Percentiles rank a stretch among this genome's conserved stretches.
Evolutionary conservation across 1,284 basidiomycete species (phyloP).

Genomic region (Trichosporon sp.): DNA sequence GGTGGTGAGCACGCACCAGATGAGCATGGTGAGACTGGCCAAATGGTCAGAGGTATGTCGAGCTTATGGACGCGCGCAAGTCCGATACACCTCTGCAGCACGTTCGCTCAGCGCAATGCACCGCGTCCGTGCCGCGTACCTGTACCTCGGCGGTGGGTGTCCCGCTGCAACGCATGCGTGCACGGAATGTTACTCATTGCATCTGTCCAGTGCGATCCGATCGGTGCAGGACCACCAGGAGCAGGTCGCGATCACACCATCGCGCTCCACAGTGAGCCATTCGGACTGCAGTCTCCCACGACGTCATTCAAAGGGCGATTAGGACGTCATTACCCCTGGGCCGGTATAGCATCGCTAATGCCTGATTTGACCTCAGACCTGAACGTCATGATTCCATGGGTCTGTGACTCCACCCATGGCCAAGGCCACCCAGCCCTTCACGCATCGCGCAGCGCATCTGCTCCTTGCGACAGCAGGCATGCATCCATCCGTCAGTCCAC

Average conservation of each 20-base stretch:
- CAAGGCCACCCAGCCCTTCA: no score
- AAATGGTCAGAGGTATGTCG: not conserved
- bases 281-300: not conserved
- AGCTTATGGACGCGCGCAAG: not conserved
- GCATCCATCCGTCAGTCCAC: no score
- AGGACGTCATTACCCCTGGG: slow-evolving; percentile 1
- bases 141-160: not conserved
- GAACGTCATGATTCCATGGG: no score
- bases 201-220: not conserved
- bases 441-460: no score
- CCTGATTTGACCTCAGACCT: slow-evolving; percentile 1
- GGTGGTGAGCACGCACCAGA: not conserved
- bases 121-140: not conserved
- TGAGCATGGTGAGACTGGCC: not conserved
- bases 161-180: not conserved
- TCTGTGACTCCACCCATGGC: no score
- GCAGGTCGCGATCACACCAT: not conserved
- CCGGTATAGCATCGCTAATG: not conserved
- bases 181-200: not conserved
- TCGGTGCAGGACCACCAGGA: not conserved
- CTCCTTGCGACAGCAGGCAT: no score
- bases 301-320: not conserved
- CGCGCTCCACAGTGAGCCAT: not conserved
- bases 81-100: not conserved
- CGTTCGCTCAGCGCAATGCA: no score